phyloP scores from a whole-genome alignment of 108 stramenopile species.

The Skeletonema grethae region DNA sequence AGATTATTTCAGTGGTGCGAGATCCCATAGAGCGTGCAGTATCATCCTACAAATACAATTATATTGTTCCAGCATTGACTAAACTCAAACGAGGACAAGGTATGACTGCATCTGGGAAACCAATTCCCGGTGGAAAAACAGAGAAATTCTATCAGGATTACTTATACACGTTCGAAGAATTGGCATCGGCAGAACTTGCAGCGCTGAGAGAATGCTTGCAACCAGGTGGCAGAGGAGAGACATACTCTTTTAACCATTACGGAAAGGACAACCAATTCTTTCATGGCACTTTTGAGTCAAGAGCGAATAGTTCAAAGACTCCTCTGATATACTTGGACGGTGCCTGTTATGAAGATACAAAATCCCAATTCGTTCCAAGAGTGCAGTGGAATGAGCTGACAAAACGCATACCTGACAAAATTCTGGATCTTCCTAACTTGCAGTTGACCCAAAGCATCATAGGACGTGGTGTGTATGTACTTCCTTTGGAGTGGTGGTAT shows the following conservation, averaged over 20 bases:
- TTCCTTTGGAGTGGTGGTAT: conserved; percentile 91
- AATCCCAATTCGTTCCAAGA: conserved; percentile 53
- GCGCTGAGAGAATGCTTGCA: conserved; percentile 59
- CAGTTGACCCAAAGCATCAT: conserved; percentile 74
- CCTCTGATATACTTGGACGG: conserved; percentile 73
- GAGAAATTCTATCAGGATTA: conserved; percentile 59
- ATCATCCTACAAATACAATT: conserved; percentile 82
- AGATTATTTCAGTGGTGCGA: conserved; percentile 73
- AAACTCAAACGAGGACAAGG: conserved; percentile 35
- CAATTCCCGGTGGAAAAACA: conserved; percentile 27
- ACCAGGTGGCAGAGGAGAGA: conserved; percentile 50
- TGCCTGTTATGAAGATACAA: conserved; percentile 62
- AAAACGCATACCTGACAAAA: conserved; percentile 56
- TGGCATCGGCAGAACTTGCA: conserved; percentile 72
- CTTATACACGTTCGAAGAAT: conserved; percentile 77
- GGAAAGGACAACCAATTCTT: conserved; percentile 25
- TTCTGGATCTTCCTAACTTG: conserved; percentile 54
- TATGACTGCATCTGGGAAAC: conserved; percentile 17
- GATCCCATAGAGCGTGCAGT: conserved; percentile 78
- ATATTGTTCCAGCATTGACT: conserved; percentile 63
- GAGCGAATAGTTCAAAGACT: conserved; percentile 21
- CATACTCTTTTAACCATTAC: conserved; percentile 7
- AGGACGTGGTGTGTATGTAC: conserved; percentile 69
- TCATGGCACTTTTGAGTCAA: conserved; percentile 30
- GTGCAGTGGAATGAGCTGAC: conserved; percentile 70